Conservation (phyloP, 2,329 filamentous ascomycete genomes). For the Hypoxylon sp. region DNA sequence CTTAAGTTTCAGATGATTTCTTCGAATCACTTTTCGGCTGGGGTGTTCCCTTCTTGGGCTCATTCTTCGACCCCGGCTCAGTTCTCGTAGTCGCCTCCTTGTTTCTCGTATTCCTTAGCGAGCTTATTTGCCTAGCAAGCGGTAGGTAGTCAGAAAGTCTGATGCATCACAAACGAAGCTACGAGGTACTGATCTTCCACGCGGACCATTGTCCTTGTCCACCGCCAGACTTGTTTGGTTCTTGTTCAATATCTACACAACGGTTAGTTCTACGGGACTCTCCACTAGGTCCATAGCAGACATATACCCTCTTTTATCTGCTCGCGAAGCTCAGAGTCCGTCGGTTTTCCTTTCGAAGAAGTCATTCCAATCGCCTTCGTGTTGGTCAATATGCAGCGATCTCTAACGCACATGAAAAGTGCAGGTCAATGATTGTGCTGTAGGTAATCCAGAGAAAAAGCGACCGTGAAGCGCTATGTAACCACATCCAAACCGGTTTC, state of each 20-base stretch:
- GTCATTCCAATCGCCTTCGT: constrained; percentile 48
- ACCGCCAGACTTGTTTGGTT: constrained; percentile 56
- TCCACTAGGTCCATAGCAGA: not conserved
- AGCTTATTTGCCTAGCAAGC: constrained; percentile 52
- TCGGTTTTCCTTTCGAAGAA: constrained; percentile 56
- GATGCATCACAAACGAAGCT: not conserved
- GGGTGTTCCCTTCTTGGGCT: constrained; percentile 44
- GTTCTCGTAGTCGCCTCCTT: constrained; percentile 56
- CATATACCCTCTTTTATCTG: constrained; percentile 54
- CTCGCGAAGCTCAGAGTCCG: constrained; percentile 55
- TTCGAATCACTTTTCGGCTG: constrained; percentile 10
- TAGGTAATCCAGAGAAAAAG: not conserved
- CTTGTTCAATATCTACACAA: constrained; percentile 55
- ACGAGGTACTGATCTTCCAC: constrained; percentile 50
- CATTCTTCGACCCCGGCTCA: constrained; percentile 56
- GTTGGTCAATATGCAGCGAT: not conserved
- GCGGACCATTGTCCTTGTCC: constrained; percentile 56
- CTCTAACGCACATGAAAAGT: constrained; percentile 4
- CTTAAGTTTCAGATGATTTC: not conserved
- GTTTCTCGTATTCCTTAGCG: constrained; percentile 58
- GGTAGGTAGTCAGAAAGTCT: not conserved
- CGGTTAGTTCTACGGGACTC: not conserved
- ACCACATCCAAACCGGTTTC: not conserved
- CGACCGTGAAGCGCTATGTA: not conserved
- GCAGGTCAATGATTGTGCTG: no score